Percentiles rank a stretch among this genome's conserved stretches.
phyloP scores from a whole-genome alignment of 148 eudicot species.

The Spergularia marina region DNA sequence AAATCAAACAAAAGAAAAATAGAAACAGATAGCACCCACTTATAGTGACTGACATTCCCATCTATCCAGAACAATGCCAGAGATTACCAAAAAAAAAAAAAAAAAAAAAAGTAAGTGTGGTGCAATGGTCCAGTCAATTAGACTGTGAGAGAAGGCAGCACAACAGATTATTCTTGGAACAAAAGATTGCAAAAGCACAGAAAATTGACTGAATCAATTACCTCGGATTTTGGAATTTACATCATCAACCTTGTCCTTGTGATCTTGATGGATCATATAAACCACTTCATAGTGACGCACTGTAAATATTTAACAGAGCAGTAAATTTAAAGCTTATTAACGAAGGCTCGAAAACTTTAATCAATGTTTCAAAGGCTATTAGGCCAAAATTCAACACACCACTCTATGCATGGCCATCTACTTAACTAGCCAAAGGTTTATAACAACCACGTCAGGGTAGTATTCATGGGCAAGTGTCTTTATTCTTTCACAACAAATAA shows the following conservation, averaged over 20 bases:
- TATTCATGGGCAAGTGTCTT: background rate
- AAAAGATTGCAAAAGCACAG: background rate
- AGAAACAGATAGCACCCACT: too few species aligned
- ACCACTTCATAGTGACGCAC: conserved; percentile 97
- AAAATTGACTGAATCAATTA: conserved; percentile 17
- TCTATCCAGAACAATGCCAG: too few species aligned
- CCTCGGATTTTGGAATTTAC: conserved; percentile 86
- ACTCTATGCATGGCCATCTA: background rate
- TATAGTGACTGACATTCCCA: too few species aligned
- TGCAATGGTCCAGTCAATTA: too few species aligned
- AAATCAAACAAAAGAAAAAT: too few species aligned
- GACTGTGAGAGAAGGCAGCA: too few species aligned
- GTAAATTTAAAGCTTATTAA: background rate
- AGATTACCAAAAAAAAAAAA: too few species aligned
- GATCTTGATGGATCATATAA: conserved; percentile 80
- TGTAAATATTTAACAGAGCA: conserved; percentile 25
- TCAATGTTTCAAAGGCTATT: background rate
- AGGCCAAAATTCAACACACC: background rate
- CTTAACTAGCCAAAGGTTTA: background rate
- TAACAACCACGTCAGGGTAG: background rate
- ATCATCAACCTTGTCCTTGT: conserved; percentile 56
- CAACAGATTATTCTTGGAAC: too few species aligned
- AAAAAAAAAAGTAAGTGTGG: too few species aligned
- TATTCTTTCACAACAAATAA: background rate
- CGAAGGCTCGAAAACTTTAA: background rate